phyloP scores from a whole-genome alignment of 306 rosid species.

The Rubus idaeus region DNA sequence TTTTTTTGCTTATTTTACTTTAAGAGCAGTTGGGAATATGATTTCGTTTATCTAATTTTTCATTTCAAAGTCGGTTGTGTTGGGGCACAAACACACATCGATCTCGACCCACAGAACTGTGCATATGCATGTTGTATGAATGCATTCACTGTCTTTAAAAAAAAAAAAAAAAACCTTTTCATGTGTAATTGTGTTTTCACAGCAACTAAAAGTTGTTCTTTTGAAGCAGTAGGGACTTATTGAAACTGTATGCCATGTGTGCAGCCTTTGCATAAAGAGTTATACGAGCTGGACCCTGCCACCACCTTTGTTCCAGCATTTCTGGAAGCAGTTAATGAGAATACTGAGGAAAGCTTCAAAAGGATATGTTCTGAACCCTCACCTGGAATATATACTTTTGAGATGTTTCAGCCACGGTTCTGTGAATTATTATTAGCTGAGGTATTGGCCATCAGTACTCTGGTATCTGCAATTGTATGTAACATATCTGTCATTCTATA shows the following conservation, averaged over 20 bases:
- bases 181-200: conserved; percentile 9
- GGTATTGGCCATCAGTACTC: conserved; percentile 50
- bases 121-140: background rate
- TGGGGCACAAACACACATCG: background rate
- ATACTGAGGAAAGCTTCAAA: conserved; percentile 69
- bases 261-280: conserved; percentile 77
- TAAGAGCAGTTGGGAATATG: background rate
- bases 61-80: background rate
- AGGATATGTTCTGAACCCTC: conserved; percentile 61
- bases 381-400: conserved; percentile 69
- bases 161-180: background rate
- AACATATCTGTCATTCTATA: conserved; percentile 20
- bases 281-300: conserved; percentile 63
- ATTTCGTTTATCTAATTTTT: background rate
- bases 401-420: conserved; percentile 76
- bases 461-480: conserved; percentile 25
- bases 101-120: background rate
- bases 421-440: conserved; percentile 70
- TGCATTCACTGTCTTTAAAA: background rate
- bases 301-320: conserved; percentile 67
- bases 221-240: conserved; percentile 18
- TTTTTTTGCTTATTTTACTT: background rate
- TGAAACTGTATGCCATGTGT: conserved; percentile 23
- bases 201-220: conserved; percentile 1
- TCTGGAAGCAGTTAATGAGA: conserved; percentile 68